phyloP scores from a whole-genome alignment of 352 stramenopile genomes.

The Aphanomyces astaci region DNA sequence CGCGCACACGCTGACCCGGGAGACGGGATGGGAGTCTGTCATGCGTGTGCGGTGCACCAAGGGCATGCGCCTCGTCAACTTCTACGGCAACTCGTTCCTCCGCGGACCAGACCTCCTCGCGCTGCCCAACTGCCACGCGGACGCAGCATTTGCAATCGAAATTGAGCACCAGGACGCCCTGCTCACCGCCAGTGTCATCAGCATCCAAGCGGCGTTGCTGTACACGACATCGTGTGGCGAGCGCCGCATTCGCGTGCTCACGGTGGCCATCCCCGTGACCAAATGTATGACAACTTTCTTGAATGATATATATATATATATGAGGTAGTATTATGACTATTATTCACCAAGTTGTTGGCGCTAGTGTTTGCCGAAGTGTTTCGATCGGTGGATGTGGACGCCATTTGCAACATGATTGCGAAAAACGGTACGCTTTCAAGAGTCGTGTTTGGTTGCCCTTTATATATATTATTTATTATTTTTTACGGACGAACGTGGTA shows the following conservation, averaged over 20 bases:
- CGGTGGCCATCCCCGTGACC: slow-evolving; percentile 90
- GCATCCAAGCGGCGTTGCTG: slow-evolving; percentile 93
- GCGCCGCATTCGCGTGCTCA: slow-evolving; percentile 97
- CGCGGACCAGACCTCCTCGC: slow-evolving; percentile 95
- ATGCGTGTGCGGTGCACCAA: slow-evolving; percentile 96
- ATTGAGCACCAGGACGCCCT: slow-evolving; percentile 95
- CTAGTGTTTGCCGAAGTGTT: slow-evolving; percentile 90
- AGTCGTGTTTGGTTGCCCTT: too few species aligned
- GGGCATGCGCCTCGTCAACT: slow-evolving; percentile 96
- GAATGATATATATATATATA: neutral
- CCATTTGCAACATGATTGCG: slow-evolving; percentile 90
- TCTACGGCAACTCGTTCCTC: slow-evolving; percentile 99
- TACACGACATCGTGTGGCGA: slow-evolving; percentile 97
- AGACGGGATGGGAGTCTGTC: slow-evolving; percentile 94
- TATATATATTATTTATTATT: too few species aligned
- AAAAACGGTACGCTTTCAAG: slow-evolving; percentile 60
- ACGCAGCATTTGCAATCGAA: slow-evolving; percentile 96
- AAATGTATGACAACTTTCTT: slow-evolving; percentile 46
- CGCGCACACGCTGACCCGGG: slow-evolving; percentile 83
- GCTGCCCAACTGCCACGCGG: slow-evolving; percentile 92
- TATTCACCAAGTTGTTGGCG: too few species aligned
- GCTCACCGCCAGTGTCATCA: slow-evolving; percentile 90
- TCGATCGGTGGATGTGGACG: slow-evolving; percentile 87
- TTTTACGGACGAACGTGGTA: too few species aligned
- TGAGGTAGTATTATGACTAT: too few species aligned